Percentiles rank a stretch among this genome's conserved stretches.
Conservation (phyloP, 352 stramenopile genomes). For the Achlya hypogyna region DNA sequence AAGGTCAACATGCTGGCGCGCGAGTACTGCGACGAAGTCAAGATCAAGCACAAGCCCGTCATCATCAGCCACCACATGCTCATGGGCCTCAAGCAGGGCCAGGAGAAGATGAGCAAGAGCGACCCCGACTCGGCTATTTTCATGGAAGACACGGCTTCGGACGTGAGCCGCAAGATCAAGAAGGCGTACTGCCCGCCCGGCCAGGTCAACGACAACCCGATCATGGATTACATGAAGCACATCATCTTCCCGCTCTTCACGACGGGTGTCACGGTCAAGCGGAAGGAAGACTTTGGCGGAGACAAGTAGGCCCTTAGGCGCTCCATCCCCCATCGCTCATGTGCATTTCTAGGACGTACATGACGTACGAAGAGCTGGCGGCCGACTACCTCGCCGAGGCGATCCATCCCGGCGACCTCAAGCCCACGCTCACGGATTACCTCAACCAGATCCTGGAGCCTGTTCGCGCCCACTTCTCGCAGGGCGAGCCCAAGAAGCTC, state of each 20-base stretch:
- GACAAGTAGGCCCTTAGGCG: slow-evolving; percentile 25
- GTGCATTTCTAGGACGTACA: slow-evolving; percentile 64
- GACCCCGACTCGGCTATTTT: slow-evolving; percentile 98
- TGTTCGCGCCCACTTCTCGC: slow-evolving; percentile 94
- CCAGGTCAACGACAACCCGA: slow-evolving; percentile 88
- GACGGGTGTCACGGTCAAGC: slow-evolving; percentile 41
- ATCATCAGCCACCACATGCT: slow-evolving; percentile 99
- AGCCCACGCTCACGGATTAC: slow-evolving; percentile 82
- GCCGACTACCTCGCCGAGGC: slow-evolving; percentile 83
- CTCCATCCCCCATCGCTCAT: not conserved
- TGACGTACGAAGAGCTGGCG: slow-evolving; percentile 84
- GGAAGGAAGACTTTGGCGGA: slow-evolving; percentile 29
- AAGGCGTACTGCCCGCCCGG: slow-evolving; percentile 95
- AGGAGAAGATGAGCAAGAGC: slow-evolving; percentile 99
- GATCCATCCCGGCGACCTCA: slow-evolving; percentile 91
- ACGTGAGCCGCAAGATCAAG: slow-evolving; percentile 96
- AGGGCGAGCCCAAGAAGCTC: slow-evolving; percentile 91
- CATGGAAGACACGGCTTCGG: slow-evolving; percentile 95
- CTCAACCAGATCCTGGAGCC: slow-evolving; percentile 95
- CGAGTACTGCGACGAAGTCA: slow-evolving; percentile 97
- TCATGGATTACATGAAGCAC: slow-evolving; percentile 96
- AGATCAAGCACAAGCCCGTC: slow-evolving; percentile 90
- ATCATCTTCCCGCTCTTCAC: slow-evolving; percentile 90
- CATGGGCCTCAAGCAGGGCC: slow-evolving; percentile 96
- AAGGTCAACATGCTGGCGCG: slow-evolving; percentile 98